These are phyloP conservation scores for Flaveria ramosissima DNA, from an alignment of 129 eudicot species.

Conservation along the genomic window DNA sequence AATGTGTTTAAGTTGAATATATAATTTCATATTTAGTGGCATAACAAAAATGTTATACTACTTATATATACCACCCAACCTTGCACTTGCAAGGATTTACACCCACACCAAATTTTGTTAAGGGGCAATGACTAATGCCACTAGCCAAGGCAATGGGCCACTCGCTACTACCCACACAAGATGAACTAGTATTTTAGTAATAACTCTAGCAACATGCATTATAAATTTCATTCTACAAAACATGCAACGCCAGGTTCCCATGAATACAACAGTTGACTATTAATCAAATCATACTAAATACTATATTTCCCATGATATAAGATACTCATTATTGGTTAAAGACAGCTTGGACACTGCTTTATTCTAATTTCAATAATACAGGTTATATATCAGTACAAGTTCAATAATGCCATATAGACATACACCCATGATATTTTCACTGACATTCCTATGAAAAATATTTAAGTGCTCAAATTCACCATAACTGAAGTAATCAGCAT, in stretches of 20 bases:
- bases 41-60: background rate
- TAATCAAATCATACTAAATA: conserved; percentile 3
- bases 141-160: no score
- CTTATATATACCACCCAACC: no score
- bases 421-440: background rate
- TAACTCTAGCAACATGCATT: conserved; percentile 3
- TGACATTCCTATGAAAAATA: background rate
- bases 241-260: background rate
- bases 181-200: background rate
- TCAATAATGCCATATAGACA: background rate
- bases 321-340: background rate
- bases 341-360: background rate
- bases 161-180: background rate
- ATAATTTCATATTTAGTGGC: conserved; percentile 15
- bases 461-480: no score
- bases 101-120: no score
- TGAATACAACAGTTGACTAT: background rate
- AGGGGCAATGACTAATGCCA: no score
- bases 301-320: background rate
- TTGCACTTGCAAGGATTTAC: no score
- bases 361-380: background rate
- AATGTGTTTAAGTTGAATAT: conserved; percentile 10
- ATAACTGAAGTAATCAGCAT: background rate
- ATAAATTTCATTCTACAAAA: background rate
- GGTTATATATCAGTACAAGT: background rate